phyloP scores from a whole-genome alignment of 352 stramenopile genomes.

The Globisporangium polare region DNA sequence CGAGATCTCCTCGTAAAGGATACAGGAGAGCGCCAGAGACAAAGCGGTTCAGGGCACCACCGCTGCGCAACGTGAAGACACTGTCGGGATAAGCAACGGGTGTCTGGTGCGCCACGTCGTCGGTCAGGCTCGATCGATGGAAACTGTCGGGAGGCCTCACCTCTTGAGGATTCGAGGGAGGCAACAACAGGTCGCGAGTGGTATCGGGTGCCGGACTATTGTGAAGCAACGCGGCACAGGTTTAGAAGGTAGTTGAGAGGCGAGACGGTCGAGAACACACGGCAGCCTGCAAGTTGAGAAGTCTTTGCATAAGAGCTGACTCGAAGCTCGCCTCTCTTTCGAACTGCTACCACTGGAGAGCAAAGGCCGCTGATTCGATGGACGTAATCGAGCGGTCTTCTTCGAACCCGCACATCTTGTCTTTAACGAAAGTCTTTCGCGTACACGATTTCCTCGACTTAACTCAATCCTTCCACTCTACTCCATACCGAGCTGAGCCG shows the following conservation, averaged over 20 bases:
- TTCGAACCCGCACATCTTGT: too few species aligned
- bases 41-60: background rate
- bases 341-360: too few species aligned
- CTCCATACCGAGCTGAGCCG: conserved; percentile 8
- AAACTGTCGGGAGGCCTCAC: background rate
- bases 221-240: background rate
- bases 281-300: background rate
- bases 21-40: background rate
- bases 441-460: background rate
- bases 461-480: background rate
- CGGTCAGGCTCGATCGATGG: background rate
- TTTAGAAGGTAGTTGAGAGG: background rate
- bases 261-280: background rate
- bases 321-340: too few species aligned
- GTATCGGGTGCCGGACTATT: background rate
- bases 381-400: too few species aligned
- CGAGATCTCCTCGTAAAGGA: background rate
- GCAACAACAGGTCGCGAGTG: background rate
- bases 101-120: background rate
- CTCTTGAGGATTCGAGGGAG: background rate
- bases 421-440: too few species aligned
- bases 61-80: background rate
- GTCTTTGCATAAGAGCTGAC: too few species aligned
- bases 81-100: background rate
- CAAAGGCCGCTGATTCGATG: background rate